These are phyloP conservation scores for Boletus semigastroideus DNA, from an alignment of 1,284 basidiomycete genomes.

Conservation along the genomic window DNA sequence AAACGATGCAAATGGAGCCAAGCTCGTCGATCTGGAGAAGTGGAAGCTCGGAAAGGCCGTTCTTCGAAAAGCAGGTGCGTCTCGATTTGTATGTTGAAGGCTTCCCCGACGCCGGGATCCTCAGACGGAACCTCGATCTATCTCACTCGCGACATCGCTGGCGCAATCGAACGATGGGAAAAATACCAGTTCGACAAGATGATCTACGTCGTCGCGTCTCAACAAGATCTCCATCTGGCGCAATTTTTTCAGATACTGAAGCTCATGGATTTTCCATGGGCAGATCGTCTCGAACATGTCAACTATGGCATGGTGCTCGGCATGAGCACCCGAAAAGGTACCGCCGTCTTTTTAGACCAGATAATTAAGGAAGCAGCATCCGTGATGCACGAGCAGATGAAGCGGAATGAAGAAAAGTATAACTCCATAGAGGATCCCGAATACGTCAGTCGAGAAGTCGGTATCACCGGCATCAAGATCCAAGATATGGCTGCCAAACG, in stretches of 20 bases:
- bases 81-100: background rate
- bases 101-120: background rate
- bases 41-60: conserved; percentile 92
- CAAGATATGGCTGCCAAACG: conserved; percentile 97
- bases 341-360: conserved; percentile 94
- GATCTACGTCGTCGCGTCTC: conserved; percentile 94
- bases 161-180: conserved; percentile 89
- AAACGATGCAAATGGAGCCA: conserved; percentile 69
- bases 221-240: conserved; percentile 91
- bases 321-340: conserved; percentile 98
- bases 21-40: conserved; percentile 82
- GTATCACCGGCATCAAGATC: conserved; percentile 96
- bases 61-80: conserved; percentile 79
- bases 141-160: conserved; percentile 97
- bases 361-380: conserved; percentile 90
- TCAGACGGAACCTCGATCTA: conserved; percentile 96
- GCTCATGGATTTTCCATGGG: conserved; percentile 90
- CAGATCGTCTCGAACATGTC: conserved; percentile 80
- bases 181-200: conserved; percentile 97
- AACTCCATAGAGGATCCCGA: conserved; percentile 88
- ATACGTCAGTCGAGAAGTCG: conserved; percentile 80
- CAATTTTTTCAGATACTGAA: conserved; percentile 96
- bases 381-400: conserved; percentile 98
- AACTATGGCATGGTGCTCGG: conserved; percentile 93
- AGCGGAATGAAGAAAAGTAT: conserved; percentile 93